Conservation (phyloP, 768 basidiomycete genomes). For the Asterophora lycoperdoides region DNA sequence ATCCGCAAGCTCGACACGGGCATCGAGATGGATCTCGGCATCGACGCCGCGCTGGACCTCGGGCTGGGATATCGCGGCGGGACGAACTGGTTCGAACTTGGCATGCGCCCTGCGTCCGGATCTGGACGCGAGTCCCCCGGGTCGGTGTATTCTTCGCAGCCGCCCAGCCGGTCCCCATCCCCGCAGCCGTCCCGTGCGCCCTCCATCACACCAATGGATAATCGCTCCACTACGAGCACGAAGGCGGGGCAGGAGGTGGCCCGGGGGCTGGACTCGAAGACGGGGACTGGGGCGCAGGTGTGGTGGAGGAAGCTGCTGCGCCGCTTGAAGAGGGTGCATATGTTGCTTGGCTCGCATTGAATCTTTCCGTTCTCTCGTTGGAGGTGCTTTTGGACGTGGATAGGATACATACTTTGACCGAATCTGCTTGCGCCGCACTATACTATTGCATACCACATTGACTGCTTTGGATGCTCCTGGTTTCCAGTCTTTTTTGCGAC, state of each 20-base stretch:
- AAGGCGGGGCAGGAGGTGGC: slow-evolving; percentile 6
- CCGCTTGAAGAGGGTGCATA: slow-evolving; percentile 24
- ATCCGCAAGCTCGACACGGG: slow-evolving; percentile 31
- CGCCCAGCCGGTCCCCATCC: slow-evolving; percentile 26
- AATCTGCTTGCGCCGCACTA: no score
- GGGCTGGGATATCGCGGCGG: slow-evolving; percentile 33
- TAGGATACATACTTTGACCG: background rate
- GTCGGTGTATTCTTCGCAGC: slow-evolving; percentile 33
- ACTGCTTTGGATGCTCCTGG: background rate
- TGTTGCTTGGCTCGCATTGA: slow-evolving; percentile 26
- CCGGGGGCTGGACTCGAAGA: slow-evolving; percentile 16
- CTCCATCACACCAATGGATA: slow-evolving; percentile 17
- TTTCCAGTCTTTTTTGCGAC: background rate
- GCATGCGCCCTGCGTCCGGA: slow-evolving; percentile 32
- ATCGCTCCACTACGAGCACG: slow-evolving; percentile 14
- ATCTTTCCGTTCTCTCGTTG: slow-evolving; percentile 5
- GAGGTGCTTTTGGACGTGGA: background rate
- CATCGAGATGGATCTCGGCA: slow-evolving; percentile 34
- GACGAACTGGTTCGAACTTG: slow-evolving; percentile 39
- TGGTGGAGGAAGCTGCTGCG: slow-evolving; percentile 31
- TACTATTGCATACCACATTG: no score
- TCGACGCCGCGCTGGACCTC: slow-evolving; percentile 36
- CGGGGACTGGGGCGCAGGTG: slow-evolving; percentile 15
- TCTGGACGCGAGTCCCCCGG: slow-evolving; percentile 36
- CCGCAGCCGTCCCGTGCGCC: slow-evolving; percentile 25